Base-by-base conservation (phyloP, 1,284 basidiomycete genomes). In the Leccinum cinnamomeum region DNA sequence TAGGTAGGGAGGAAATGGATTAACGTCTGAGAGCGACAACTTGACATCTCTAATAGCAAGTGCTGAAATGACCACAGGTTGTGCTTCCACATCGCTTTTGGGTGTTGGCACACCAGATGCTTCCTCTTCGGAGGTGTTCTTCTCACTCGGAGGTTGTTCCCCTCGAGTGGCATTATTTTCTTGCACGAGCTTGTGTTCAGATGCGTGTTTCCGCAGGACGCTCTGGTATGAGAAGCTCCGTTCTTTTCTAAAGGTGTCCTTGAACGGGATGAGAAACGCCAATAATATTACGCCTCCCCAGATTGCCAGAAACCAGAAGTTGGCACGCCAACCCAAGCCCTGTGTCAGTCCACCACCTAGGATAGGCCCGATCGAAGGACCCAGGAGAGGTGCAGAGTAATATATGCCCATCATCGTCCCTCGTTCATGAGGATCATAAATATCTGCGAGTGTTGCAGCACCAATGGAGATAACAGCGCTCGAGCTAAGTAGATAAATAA, bases 361-460 rank as follows among this genome's bases (percentile, higher is more conserved):
- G 46, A 95, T 82, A 1, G 92, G 89, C 0, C 91, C 93, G 2
- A 94, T 68, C 0, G 88, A 79, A 3, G 86, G 85, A 0, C 90
- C 85, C 16, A 86, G 78, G 16, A 85, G 77, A 2, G 84, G 86
- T 16, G 85, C 84, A 25, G 82, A 80, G 69, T 92, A 92, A 72
- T 88, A 93, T n/a, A 92, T 77, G 0, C 91, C 91, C 82, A 93
- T 88, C 82, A 85, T 92, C 2, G 84, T 84, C 1, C 94, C 94
- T 28, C 94, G 81, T 69, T 94, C 88, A 57, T 85, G 79, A 0
- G 90, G 84, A 53, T 95, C 92, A 68, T 87, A 94, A 33, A 94
- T 89, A 70, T 94, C 92, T 6, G 90, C 90, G 2, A 96, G 79
- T 2, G 90, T 91, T 4, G 91, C 92, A 0, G 92, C 91, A 5